Percentiles rank a stretch among this genome's conserved stretches.
phyloP scores from a whole-genome alignment of 306 rosid genomes.

The Vachellia pachyceras region DNA sequence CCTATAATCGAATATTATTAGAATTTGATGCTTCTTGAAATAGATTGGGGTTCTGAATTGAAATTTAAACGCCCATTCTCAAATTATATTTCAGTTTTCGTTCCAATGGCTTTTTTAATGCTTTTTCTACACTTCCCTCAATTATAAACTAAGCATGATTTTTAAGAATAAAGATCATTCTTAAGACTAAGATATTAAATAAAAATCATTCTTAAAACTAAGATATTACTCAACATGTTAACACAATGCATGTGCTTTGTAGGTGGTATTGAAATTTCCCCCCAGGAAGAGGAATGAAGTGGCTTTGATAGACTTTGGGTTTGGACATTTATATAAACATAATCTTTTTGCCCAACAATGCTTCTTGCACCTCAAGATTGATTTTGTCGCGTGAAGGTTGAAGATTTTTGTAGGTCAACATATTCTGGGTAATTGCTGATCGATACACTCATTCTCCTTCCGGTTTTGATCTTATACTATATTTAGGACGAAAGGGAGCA shows the following conservation, averaged over 20 bases:
- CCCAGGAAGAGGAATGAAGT: background rate
- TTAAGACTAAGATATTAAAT: background rate
- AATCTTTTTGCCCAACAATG: background rate
- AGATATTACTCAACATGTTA: background rate
- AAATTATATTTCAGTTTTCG: background rate
- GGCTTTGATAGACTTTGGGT: background rate
- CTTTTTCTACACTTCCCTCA: background rate
- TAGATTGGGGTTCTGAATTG: background rate
- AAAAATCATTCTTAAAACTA: background rate
- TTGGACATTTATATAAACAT: background rate
- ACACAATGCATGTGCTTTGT: background rate
- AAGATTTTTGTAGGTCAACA: background rate
- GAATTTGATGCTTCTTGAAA: background rate
- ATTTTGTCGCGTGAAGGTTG: background rate
- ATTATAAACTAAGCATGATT: background rate
- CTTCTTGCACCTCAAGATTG: background rate
- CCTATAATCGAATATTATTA: background rate
- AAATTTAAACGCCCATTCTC: background rate
- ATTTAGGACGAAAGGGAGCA: background rate
- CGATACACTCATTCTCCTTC: background rate
- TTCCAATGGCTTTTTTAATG: background rate
- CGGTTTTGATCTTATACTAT: too few species aligned
- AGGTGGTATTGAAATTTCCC: background rate
- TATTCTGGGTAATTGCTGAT: background rate
- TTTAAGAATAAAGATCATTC: background rate